These are phyloP conservation scores for Parascedosporium putredinis DNA, from an alignment of 2,329 filamentous ascomycete species.

Conservation along the genomic window DNA sequence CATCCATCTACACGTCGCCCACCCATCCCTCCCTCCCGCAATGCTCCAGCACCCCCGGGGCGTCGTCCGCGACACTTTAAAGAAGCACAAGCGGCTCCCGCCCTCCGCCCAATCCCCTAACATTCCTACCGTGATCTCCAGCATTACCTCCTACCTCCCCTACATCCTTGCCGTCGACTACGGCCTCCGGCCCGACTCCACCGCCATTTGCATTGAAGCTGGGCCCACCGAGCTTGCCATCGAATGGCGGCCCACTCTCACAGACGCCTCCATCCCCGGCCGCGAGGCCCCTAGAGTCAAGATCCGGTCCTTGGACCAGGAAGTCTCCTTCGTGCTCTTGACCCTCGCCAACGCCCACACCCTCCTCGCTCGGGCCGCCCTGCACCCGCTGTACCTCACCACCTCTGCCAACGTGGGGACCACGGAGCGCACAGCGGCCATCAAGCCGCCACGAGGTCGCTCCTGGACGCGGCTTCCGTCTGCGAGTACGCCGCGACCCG, in stretches of 20 bases:
- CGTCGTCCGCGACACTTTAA: slow-evolving; percentile 72
- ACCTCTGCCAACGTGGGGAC: slow-evolving; percentile 47
- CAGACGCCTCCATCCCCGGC: slow-evolving; percentile 50
- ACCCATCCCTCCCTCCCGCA: slow-evolving; percentile 86
- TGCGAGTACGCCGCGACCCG: slow-evolving; percentile 60
- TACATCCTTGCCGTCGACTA: slow-evolving; percentile 71
- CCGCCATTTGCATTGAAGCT: slow-evolving; percentile 7
- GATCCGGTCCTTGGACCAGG: slow-evolving; percentile 67
- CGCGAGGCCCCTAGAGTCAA: slow-evolving; percentile 57
- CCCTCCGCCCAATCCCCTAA: slow-evolving; percentile 59
- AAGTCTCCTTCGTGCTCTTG: slow-evolving; percentile 69
- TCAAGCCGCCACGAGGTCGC: slow-evolving; percentile 64
- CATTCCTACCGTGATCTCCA: slow-evolving; percentile 58
- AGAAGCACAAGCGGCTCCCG: slow-evolving; percentile 80
- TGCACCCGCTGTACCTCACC: slow-evolving; percentile 64
- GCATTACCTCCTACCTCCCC: slow-evolving; percentile 68
- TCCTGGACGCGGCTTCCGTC: slow-evolving; percentile 69
- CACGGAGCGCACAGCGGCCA: slow-evolving; percentile 58
- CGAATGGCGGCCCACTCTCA: slow-evolving; percentile 77
- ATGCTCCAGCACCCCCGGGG: slow-evolving; percentile 83
- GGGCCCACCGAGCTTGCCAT: slow-evolving; percentile 36
- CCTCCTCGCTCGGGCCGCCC: slow-evolving; percentile 58
- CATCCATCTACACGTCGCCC: slow-evolving; percentile 62
- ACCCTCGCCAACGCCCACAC: slow-evolving; percentile 67
- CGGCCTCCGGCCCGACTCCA: slow-evolving; percentile 49